Conservation (phyloP, 1,139 yeast genomes). For the Candida glucosophila region DNA sequence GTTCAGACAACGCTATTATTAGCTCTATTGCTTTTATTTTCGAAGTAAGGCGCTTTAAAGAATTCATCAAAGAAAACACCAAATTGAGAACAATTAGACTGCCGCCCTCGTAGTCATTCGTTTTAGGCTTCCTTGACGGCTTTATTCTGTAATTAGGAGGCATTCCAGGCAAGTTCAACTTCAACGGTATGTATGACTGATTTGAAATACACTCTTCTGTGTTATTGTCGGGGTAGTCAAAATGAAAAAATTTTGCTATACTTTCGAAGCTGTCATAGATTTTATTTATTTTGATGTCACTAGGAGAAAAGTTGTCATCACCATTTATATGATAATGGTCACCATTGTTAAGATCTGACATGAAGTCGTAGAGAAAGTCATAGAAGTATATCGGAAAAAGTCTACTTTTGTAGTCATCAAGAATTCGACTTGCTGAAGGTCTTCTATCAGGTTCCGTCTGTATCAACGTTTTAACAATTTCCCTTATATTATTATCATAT, state of each 20-base stretch:
- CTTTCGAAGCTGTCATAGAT: constrained; percentile 50
- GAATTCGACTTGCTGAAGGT: constrained; percentile 43
- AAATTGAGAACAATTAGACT: constrained; percentile 58
- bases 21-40: constrained; percentile 70
- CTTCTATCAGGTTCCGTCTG: constrained; percentile 54
- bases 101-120: constrained; percentile 30
- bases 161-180: constrained; percentile 44
- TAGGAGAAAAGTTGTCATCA: constrained; percentile 19
- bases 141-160: constrained; percentile 34
- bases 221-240: constrained; percentile 19
- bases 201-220: constrained; percentile 2
- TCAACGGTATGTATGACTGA: constrained; percentile 24
- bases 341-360: constrained; percentile 30
- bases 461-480: constrained; percentile 56
- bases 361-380: constrained; percentile 59
- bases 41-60: constrained; percentile 53
- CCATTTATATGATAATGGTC: constrained; percentile 10
- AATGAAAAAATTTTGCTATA: constrained; percentile 40
- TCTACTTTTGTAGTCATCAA: constrained; percentile 38
- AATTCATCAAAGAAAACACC: constrained; percentile 57
- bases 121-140: constrained; percentile 15
- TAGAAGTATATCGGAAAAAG: constrained; percentile 71
- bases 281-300: constrained; percentile 54
- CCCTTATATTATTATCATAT: constrained; percentile 40
- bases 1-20: constrained; percentile 67